A percentile compares a stretch with the other conserved stretches of the same genome.
phyloP scores from a whole-genome alignment of 371 early-diverging fungal species.

The Syncephalis plumigaleata region DNA sequence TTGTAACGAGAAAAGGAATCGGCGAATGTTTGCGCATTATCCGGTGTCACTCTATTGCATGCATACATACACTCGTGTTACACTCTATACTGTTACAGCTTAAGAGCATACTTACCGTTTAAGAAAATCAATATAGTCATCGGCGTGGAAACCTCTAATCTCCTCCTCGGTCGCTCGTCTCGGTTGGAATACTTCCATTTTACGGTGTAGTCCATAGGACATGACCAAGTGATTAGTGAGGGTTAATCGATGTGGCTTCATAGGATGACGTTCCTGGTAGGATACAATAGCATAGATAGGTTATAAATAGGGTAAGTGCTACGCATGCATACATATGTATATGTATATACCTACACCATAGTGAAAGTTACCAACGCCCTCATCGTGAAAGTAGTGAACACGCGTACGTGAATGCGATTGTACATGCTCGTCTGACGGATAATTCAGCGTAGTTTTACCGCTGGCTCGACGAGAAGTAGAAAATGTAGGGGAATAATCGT shows the following conservation, averaged over 20 bases:
- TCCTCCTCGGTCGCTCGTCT: constrained; percentile 90
- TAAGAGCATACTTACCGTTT: constrained; percentile 32
- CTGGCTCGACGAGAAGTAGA: too few relatives aligned
- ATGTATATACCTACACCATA: constrained; percentile 48
- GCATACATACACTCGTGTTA: not conserved
- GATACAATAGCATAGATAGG: not conserved
- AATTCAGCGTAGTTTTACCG: too few relatives aligned
- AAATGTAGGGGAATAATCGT: too few relatives aligned
- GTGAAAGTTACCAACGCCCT: constrained; percentile 77
- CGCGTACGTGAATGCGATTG: constrained; percentile 25
- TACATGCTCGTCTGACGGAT: not conserved
- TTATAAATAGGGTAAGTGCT: not conserved
- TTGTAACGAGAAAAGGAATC: constrained; percentile 61
- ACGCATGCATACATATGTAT: not conserved
- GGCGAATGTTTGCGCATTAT: constrained; percentile 53
- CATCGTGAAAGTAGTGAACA: constrained; percentile 77
- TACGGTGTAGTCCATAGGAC: constrained; percentile 66
- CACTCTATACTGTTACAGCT: not conserved
- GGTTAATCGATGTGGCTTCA: constrained; percentile 91
- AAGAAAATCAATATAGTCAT: constrained; percentile 96
- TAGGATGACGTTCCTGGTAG: constrained; percentile 67
- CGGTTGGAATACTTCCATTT: constrained; percentile 82
- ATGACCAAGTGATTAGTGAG: constrained; percentile 83
- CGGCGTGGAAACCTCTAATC: constrained; percentile 88
- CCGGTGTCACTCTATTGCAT: constrained; percentile 63